A percentile compares a stretch with the other conserved stretches of the same genome.
Evolutionary conservation across 306 rosid genomes (phyloP).

Genomic region (Cucurbita ficifolia): DNA sequence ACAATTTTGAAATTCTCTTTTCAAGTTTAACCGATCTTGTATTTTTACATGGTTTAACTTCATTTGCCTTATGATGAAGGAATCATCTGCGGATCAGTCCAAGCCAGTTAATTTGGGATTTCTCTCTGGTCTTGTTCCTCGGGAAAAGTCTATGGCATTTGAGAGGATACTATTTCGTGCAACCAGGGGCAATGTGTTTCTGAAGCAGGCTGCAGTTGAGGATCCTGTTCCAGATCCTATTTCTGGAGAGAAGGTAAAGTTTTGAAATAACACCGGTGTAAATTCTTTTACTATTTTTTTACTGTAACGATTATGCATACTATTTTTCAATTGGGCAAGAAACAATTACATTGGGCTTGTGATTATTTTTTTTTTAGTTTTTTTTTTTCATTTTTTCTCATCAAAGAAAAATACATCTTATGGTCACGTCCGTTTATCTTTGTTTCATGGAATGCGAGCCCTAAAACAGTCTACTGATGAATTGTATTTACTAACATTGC

Average conservation of each 20-base stretch:
- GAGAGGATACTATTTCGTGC: constrained; percentile 56
- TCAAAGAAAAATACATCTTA: not conserved
- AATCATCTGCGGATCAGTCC: constrained; percentile 43
- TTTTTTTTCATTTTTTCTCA: not conserved
- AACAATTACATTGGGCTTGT: not conserved
- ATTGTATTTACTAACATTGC: not conserved
- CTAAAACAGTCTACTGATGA: not conserved
- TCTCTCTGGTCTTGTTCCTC: constrained; percentile 39
- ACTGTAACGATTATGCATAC: not conserved
- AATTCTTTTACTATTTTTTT: not conserved
- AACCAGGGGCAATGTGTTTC: constrained; percentile 43
- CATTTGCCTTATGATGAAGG: constrained; percentile 37
- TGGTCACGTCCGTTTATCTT: not conserved
- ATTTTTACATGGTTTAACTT: constrained; percentile 18
- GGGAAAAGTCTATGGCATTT: constrained; percentile 43
- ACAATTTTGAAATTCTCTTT: not conserved
- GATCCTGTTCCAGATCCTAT: constrained; percentile 38
- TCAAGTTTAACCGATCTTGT: not conserved
- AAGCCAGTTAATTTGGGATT: constrained; percentile 44
- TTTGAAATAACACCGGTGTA: not conserved
- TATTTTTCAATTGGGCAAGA: not conserved
- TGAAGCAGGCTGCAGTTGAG: constrained; percentile 32
- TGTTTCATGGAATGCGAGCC: not conserved
- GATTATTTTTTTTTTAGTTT: not conserved
- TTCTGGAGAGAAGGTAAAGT: constrained; percentile 40